Evolutionary conservation across 805 yeast species (phyloP), one percentile per base, ranked within the genome.

Genomic region (Ogataea zsoltii): DNA sequence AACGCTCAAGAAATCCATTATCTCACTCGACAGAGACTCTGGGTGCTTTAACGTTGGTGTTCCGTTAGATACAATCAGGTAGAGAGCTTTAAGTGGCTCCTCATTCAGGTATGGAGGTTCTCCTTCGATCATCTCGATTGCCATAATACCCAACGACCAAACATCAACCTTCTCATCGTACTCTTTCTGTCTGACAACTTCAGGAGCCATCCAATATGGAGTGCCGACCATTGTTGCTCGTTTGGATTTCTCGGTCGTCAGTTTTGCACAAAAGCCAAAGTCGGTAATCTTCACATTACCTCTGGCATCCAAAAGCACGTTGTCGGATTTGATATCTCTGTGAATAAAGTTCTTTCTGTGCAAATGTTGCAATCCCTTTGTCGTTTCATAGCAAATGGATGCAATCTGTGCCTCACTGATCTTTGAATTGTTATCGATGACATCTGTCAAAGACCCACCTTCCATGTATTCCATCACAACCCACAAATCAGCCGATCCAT

Each of bases 131-230:
- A 94, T 92, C 69, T 94, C 99, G 59, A 94, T 94, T 16, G 88
- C 83, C 98, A 94, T 94, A 54, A 94, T 94, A 54, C 99, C 99
- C 51, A 94, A 70, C 7, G 97, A 89, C 99, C 99, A 94, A 40
- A 94, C 84, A 68, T 94, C 99, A 35, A 94, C 96, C 63, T 94
- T 91, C 38, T 96, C 94, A 29, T 96, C 99, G 62, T 94, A 94
- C 61, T 91, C 97, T 65, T 90, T 91, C 56, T 95, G 81, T 15
- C 91, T 82, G 21, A 94, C 97, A 43, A 94, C 97, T 66, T 94
- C 99, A 1, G 99, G 99, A 0, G 99, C 99, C 99, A 94, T 94
- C 99, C 99, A 94, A 65, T 94, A 94, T 12, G 99, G 99, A 0
- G 99, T 94, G 13, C 99, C 99, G 14, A 94, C 99, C 96, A 94